phyloP scores from a whole-genome alignment of 495 filamentous ascomycete genomes.

The Aspergillus carlsbadensis region DNA sequence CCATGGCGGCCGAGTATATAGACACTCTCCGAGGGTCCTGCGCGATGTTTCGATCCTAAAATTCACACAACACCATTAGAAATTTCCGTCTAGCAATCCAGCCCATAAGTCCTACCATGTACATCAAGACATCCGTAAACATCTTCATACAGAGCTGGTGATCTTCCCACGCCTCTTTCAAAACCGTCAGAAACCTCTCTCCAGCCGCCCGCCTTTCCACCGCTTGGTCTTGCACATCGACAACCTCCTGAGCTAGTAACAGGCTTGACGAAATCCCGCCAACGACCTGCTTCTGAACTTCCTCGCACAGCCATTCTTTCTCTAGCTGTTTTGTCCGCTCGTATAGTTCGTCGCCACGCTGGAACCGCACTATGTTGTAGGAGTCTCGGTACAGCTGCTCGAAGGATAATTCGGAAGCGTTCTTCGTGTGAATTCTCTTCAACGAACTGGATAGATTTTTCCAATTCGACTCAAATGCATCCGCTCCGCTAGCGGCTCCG shows the following conservation, averaged over 20 bases:
- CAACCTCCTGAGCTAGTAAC: constrained; percentile 41
- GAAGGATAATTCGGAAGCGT: constrained; percentile 87
- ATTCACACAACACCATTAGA: constrained; percentile 3
- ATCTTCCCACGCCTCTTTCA: constrained; percentile 80
- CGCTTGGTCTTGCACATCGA: constrained; percentile 53
- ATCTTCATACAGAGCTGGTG: constrained; percentile 94
- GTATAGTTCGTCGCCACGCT: constrained; percentile 83
- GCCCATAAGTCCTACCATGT: constrained; percentile 62
- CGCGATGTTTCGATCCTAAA: constrained; percentile 72
- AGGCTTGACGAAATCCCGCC: constrained; percentile 62
- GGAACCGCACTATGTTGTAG: constrained; percentile 93
- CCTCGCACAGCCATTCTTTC: constrained; percentile 68
- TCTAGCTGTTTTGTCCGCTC: constrained; percentile 75
- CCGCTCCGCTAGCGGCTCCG: constrained; percentile 42
- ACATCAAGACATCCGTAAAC: constrained; percentile 97
- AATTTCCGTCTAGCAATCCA: background rate
- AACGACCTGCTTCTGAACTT: constrained; percentile 64
- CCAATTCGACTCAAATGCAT: constrained; percentile 87
- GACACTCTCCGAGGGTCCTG: constrained; percentile 68
- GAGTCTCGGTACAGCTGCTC: constrained; percentile 93
- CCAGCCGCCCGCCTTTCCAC: constrained; percentile 75
- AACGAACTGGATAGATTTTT: constrained; percentile 68
- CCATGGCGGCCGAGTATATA: constrained; percentile 81
- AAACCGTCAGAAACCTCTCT: constrained; percentile 74
- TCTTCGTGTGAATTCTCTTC: constrained; percentile 84